Base-by-base conservation (phyloP, 1,284 basidiomycete genomes). In the Earliella scabrosa region DNA sequence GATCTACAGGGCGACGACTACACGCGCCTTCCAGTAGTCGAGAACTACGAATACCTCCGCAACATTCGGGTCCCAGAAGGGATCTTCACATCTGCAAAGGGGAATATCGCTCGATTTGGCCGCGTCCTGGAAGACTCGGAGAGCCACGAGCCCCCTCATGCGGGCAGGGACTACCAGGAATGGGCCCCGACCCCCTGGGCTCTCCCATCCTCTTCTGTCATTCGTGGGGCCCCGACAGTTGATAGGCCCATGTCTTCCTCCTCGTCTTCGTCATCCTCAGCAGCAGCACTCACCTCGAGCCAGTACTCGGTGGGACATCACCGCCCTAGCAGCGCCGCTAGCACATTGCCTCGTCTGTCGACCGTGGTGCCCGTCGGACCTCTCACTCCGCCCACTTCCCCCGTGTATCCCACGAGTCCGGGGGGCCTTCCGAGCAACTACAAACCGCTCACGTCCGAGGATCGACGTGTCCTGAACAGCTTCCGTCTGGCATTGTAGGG, bases 21-120 rank as follows among this genome's bases (percentile, higher is more conserved):
- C 66, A 75, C 77, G 14, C 78, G 78, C 46, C 77, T 90, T 14
- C 87, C 88, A 29, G 80, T 86, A 20, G 77, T 89, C 52, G 87
- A 90, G 60, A 79, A 80, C 64, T 89, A 87, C 60, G 82, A 87
- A 43, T 87, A 87, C 68, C 80, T 90, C 58, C 82, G 84, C 54
- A 79, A 74, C 53, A 75, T 90, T 51, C 77, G 78, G 23, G 80
- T 87, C 41, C 87, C 86, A 18, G 79, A 81, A 51, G 85, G 86
- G 10, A 73, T 89, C 24, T 89, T 86, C 65, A 73, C 82, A 43
- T 87, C 85, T 54, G 84, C 82, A 63, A 88, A 87, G 70, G 78
- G 82, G 27, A 78, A 80, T 69, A 72, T 66, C 66, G 67, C 48
- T 72, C 78, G 63, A 74, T 69, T 59, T 75, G 81, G 57, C 60